Percentiles rank a stretch among this genome's conserved stretches.
phyloP scores from a whole-genome alignment of 768 basidiomycete genomes.

The Naganishia vaughanmartiniae region DNA sequence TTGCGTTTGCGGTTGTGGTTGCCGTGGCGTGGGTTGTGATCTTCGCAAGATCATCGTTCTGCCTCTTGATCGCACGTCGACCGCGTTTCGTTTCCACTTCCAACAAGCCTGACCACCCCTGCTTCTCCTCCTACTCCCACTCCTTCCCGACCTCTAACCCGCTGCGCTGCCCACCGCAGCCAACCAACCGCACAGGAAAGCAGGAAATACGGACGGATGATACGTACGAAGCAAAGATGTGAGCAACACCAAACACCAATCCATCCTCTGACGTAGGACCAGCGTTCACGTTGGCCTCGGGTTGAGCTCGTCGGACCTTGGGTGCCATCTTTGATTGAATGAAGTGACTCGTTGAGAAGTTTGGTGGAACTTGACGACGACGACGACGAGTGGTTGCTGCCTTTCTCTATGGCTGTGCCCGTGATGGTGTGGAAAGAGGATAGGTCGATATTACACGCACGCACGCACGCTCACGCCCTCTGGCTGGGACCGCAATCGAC shows the following conservation, averaged over 20 bases:
- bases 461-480: too few species aligned
- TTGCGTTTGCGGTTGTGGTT: neutral
- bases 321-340: slow-evolving; percentile 19
- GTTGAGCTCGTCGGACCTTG: slow-evolving; percentile 28
- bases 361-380: slow-evolving; percentile 8
- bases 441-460: too few species aligned
- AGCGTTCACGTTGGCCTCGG: slow-evolving; percentile 2
- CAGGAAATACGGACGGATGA: too few species aligned
- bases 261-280: slow-evolving; percentile 66
- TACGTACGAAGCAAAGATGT: slow-evolving; percentile 83
- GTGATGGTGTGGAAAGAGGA: too few species aligned
- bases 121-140: too few species aligned
- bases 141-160: too few species aligned
- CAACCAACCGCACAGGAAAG: neutral
- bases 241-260: slow-evolving; percentile 95
- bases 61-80: too few species aligned
- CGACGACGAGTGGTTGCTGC: slow-evolving; percentile 5
- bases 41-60: too few species aligned
- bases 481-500: too few species aligned
- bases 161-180: neutral
- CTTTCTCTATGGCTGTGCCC: neutral
- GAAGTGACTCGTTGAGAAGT: neutral
- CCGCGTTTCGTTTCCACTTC: too few species aligned
- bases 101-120: too few species aligned
- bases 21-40: too few species aligned